A percentile compares a stretch with the other conserved stretches of the same genome.
These are phyloP conservation scores for Globisporangium rhizosaccharum DNA, from an alignment of 352 stramenopile species.

Conservation along the genomic window DNA sequence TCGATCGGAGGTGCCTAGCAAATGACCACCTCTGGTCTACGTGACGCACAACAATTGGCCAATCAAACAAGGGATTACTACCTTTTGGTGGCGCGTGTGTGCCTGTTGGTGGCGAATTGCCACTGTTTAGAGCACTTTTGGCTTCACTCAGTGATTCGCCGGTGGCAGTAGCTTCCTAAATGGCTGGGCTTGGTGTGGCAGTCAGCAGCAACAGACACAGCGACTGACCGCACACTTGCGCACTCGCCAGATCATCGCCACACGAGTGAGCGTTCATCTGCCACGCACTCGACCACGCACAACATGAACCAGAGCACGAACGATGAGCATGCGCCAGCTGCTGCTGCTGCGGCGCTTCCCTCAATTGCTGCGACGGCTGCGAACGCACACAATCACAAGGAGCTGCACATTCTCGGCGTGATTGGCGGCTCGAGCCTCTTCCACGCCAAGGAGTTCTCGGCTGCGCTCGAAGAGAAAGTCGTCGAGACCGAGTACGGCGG, in stretches of 20 bases:
- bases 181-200: no score
- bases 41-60: neutral
- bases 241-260: no score
- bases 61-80: neutral
- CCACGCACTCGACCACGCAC: neutral
- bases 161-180: neutral
- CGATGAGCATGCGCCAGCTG: neutral
- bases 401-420: constrained; percentile 61
- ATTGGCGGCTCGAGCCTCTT: constrained; percentile 86
- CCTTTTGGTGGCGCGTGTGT: neutral
- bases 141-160: no score
- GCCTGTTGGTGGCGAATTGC: neutral
- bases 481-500: constrained; percentile 60
- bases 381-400: neutral
- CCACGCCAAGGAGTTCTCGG: constrained; percentile 66
- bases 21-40: no score
- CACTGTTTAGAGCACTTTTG: neutral
- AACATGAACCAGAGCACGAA: neutral
- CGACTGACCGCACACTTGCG: no score
- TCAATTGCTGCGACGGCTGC: neutral
- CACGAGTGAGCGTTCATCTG: no score
- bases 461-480: constrained; percentile 41
- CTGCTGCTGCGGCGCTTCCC: neutral
- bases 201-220: no score
- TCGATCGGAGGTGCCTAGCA: no score